Conservation (phyloP, 1,284 basidiomycete genomes). For the Apiotrichum akiyoshidainum region DNA sequence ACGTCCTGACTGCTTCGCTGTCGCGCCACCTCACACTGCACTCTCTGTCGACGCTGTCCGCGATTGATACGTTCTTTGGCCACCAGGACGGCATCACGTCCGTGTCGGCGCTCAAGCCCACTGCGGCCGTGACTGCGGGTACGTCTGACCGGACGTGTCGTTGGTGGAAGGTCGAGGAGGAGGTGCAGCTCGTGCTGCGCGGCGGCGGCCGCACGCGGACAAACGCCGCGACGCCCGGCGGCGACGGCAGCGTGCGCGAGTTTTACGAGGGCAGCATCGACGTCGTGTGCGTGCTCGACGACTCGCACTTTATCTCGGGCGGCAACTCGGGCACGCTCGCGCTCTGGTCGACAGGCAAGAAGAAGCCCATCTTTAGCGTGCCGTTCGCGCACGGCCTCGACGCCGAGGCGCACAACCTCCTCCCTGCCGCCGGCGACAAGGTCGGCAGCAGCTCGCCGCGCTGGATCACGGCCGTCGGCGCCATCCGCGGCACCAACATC, state of each 20-base stretch:
- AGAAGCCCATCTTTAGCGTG: conserved; percentile 87
- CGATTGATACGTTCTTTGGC: conserved; percentile 95
- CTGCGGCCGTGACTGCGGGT: conserved; percentile 82
- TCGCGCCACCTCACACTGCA: conserved; percentile 92
- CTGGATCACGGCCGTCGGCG: conserved; percentile 83
- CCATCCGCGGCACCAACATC: conserved; percentile 81
- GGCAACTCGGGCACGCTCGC: conserved; percentile 92
- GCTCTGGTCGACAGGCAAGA: conserved; percentile 90
- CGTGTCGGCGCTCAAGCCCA: conserved; percentile 75
- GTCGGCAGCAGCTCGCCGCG: conserved; percentile 61
- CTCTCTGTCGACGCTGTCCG: conserved; percentile 78
- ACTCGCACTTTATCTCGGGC: conserved; percentile 84
- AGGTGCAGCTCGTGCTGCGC: conserved; percentile 91
- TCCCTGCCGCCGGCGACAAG: conserved; percentile 54
- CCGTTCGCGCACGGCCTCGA: conserved; percentile 74
- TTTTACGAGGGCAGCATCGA: conserved; percentile 85
- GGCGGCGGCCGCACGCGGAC: conserved; percentile 70
- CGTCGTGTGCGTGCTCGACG: conserved; percentile 89
- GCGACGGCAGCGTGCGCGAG: conserved; percentile 22
- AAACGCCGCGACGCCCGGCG: conserved; percentile 12
- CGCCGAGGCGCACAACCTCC: conserved; percentile 24
- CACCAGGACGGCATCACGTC: conserved; percentile 85
- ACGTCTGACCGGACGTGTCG: conserved; percentile 86
- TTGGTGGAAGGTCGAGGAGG: conserved; percentile 96
- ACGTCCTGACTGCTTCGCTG: conserved; percentile 81